These are phyloP conservation scores for Grifola frondosa DNA, from an alignment of 1,284 basidiomycete genomes.

Conservation along the genomic window DNA sequence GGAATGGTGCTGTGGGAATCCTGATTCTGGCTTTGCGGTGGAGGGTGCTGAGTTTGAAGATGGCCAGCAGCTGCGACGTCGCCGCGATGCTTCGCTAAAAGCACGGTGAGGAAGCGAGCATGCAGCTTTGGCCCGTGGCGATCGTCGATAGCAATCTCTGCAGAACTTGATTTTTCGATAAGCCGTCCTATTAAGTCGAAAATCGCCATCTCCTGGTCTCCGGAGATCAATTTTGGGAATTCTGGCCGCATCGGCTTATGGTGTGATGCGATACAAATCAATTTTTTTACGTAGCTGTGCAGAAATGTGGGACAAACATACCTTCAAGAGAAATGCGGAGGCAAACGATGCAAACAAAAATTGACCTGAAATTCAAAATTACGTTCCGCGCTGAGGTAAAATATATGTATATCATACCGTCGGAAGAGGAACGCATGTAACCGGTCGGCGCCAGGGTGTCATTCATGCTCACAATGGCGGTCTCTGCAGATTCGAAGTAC, in stretches of 20 bases:
- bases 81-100: constrained; percentile 65
- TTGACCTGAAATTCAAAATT: constrained; percentile 47
- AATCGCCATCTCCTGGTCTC: constrained; percentile 65
- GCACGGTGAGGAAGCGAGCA: constrained; percentile 71
- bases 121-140: constrained; percentile 79
- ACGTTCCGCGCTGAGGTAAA: neutral
- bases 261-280: neutral
- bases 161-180: constrained; percentile 68
- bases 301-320: constrained; percentile 31
- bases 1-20: too few species aligned
- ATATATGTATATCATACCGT: constrained; percentile 54
- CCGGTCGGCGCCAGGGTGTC: constrained; percentile 68
- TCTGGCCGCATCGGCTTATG: constrained; percentile 70
- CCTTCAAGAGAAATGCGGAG: constrained; percentile 81
- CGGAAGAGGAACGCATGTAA: constrained; percentile 81
- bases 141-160: constrained; percentile 79
- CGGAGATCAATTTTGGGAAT: constrained; percentile 58
- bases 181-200: constrained; percentile 69
- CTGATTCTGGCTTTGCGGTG: constrained; percentile 16
- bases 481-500: constrained; percentile 72
- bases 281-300: too few species aligned
- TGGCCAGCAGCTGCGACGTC: constrained; percentile 55
- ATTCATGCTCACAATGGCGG: constrained; percentile 64
- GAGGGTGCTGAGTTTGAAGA: constrained; percentile 29
- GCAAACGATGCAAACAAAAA: constrained; percentile 86